These are phyloP conservation scores for Coprinopsis strossmayeri DNA, from an alignment of 768 basidiomycete species.

Conservation along the genomic window DNA sequence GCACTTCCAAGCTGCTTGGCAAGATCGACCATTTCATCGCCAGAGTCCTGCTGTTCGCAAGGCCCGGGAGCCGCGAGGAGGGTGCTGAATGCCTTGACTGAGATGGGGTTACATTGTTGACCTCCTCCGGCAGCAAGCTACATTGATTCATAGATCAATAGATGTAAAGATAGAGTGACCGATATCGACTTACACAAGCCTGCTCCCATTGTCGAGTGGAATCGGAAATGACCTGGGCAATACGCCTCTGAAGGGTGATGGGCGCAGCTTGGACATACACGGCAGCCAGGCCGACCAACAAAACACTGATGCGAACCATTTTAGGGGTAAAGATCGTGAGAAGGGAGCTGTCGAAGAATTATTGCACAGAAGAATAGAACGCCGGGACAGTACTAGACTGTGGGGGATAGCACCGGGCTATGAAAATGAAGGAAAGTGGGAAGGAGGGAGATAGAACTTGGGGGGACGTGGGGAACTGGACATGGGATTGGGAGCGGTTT, in stretches of 20 bases:
- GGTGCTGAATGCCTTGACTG: slow-evolving; percentile 48
- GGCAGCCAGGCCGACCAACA: slow-evolving; percentile 27
- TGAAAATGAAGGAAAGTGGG: slow-evolving; percentile 10
- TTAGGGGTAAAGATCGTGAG: slow-evolving; percentile 4
- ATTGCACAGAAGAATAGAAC: slow-evolving; percentile 7
- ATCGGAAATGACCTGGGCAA: slow-evolving; percentile 41
- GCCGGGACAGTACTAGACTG: slow-evolving; percentile 7
- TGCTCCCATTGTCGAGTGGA: slow-evolving; percentile 44
- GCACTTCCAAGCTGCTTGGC: slow-evolving; percentile 30
- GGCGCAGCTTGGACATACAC: slow-evolving; percentile 26
- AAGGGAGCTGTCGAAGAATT: slow-evolving; percentile 7
- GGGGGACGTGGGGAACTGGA: slow-evolving; percentile 2
- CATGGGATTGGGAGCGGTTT: slow-evolving; percentile 12
- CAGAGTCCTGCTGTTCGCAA: slow-evolving; percentile 52
- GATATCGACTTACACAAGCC: slow-evolving; percentile 39
- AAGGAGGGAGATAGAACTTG: slow-evolving; percentile 5
- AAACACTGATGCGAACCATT: slow-evolving; percentile 21
- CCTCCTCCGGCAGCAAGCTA: slow-evolving; percentile 52
- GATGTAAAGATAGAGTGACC: slow-evolving; percentile 1
- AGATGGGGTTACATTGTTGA: slow-evolving; percentile 48
- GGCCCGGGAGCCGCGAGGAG: slow-evolving; percentile 51
- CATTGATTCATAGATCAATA: slow-evolving; percentile 2
- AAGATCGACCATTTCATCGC: slow-evolving; percentile 48
- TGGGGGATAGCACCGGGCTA: slow-evolving; percentile 24
- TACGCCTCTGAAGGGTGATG: slow-evolving; percentile 39